Percentiles rank a stretch among this genome's conserved stretches.
Evolutionary conservation across 768 basidiomycete genomes (phyloP).

Genomic region (Hygrocybe coccinea): DNA sequence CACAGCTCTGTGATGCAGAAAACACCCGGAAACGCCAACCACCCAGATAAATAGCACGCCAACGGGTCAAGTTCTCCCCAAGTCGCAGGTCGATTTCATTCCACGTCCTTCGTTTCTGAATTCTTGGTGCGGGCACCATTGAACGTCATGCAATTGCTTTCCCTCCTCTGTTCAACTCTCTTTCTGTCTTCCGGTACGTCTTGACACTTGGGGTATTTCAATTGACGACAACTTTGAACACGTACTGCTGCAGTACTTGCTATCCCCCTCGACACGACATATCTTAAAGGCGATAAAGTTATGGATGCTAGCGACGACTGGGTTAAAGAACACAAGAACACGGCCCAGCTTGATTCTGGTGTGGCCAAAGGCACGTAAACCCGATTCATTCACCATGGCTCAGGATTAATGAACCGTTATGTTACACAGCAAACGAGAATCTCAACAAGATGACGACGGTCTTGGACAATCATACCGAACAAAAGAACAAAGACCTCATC

Average conservation of each 20-base stretch:
- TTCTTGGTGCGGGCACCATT: neutral
- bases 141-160: neutral
- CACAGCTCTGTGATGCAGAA: too few species aligned
- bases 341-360: neutral
- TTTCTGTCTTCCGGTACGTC: neutral
- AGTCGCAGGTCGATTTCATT: neutral
- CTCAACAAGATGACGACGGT: neutral
- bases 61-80: neutral
- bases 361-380: neutral
- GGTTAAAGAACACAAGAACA: neutral
- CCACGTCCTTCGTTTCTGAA: too few species aligned
- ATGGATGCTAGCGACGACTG: neutral
- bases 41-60: neutral
- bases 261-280: neutral
- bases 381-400: neutral
- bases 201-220: neutral
- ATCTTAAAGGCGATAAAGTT: neutral
- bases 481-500: neutral
- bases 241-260: neutral
- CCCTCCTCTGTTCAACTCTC: neutral
- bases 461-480: neutral
- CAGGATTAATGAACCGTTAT: neutral
- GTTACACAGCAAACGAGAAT: neutral
- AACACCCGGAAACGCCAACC: neutral
- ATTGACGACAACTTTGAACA: neutral